These are phyloP conservation scores for Aspergillus tamarii DNA, from an alignment of 2,329 filamentous ascomycete species.

Conservation along the genomic window DNA sequence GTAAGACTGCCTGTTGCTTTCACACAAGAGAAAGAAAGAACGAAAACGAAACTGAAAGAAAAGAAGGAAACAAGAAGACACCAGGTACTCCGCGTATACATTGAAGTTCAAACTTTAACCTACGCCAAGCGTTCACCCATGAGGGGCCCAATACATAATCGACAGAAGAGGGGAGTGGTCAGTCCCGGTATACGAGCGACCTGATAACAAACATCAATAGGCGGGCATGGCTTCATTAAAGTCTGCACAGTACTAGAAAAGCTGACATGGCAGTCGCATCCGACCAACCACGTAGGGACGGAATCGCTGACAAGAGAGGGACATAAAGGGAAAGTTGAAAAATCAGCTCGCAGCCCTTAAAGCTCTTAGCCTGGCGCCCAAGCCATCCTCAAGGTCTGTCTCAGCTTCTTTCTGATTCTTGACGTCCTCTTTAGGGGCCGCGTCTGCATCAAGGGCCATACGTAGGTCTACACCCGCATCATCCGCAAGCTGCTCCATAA, in stretches of 20 bases:
- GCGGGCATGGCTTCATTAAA: conserved; percentile 21
- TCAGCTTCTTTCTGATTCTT: conserved; percentile 43
- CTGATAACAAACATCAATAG: neutral
- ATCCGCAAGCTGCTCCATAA: conserved; percentile 50
- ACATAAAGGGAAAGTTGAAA: neutral
- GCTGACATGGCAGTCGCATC: neutral
- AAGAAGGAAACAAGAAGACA: neutral
- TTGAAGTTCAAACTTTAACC: neutral
- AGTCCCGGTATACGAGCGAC: neutral
- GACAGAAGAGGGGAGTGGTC: neutral
- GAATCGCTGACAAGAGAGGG: neutral
- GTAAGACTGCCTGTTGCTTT: neutral
- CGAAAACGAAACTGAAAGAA: neutral
- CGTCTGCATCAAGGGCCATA: conserved; percentile 42
- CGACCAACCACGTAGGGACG: neutral
- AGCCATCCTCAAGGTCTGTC: conserved; percentile 45
- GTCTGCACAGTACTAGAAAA: neutral
- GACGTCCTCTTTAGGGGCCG: conserved; percentile 45
- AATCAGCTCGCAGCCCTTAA: conserved; percentile 41
- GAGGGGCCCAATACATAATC: neutral
- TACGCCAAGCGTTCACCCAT: neutral
- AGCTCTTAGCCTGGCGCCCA: conserved; percentile 45
- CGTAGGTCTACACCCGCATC: conserved; percentile 49
- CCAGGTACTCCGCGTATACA: neutral
- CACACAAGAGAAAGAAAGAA: neutral